These are phyloP conservation scores for Casuarina cunninghamiana DNA, from an alignment of 306 rosid genomes.

Conservation along the genomic window DNA sequence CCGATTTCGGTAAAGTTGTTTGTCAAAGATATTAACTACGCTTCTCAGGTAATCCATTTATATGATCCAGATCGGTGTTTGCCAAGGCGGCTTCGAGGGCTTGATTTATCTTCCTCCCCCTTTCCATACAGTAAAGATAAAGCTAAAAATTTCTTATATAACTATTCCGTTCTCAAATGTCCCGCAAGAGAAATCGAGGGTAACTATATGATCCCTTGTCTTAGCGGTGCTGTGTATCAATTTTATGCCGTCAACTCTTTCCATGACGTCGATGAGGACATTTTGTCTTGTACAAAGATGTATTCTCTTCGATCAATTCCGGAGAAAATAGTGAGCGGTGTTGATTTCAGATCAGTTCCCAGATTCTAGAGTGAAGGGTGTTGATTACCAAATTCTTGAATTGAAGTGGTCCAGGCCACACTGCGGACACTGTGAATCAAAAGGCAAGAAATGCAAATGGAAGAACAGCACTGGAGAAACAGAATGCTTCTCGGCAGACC, in stretches of 20 bases:
- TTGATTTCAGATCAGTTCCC: neutral
- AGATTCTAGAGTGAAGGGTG: neutral
- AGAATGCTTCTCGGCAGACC: neutral
- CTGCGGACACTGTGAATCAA: neutral
- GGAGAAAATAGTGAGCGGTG: too few species aligned
- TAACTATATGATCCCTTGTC: neutral
- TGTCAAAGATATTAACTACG: too few species aligned
- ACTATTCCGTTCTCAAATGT: neutral
- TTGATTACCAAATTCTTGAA: neutral
- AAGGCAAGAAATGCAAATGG: neutral
- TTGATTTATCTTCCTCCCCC: neutral
- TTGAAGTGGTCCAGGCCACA: neutral
- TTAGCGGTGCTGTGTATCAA: neutral
- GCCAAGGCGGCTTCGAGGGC: neutral
- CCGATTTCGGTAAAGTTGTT: neutral
- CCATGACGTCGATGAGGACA: neutral
- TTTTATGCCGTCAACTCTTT: neutral
- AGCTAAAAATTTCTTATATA: neutral
- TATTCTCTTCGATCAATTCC: too few species aligned
- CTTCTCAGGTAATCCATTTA: neutral
- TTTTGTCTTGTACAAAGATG: neutral
- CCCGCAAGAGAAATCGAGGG: neutral
- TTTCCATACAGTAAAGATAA: rapidly evolving
- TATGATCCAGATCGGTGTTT: neutral
- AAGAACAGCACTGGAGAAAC: neutral